These are phyloP conservation scores for Fusarium nisikadoi DNA, from an alignment of 2,329 filamentous ascomycete genomes.

Conservation along the genomic window DNA sequence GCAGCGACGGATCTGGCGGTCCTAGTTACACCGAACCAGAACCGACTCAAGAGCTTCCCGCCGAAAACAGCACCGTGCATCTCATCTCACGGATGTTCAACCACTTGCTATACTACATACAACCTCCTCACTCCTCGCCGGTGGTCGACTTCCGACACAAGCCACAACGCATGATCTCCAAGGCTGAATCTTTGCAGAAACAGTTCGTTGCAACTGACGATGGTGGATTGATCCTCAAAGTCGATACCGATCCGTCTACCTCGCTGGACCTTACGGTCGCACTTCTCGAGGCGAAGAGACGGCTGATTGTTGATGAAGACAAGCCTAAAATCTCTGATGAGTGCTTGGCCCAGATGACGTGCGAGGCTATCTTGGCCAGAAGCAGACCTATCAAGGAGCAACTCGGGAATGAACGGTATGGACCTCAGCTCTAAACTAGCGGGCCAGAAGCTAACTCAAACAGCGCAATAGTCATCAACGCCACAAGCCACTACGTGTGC, in stretches of 20 bases:
- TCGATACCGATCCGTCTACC: too few relatives aligned
- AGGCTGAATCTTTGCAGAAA: neutral
- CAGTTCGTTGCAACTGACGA: neutral
- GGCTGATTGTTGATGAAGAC: accelerated
- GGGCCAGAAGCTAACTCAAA: neutral
- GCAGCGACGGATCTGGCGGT: neutral
- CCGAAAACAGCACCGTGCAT: neutral
- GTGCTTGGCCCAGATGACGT: neutral
- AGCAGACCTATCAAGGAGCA: accelerated
- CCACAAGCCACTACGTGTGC: neutral
- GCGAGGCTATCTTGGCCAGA: neutral
- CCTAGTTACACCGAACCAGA: neutral
- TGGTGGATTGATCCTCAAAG: neutral
- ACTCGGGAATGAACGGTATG: neutral
- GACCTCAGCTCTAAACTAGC: too few relatives aligned
- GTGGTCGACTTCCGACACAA: neutral
- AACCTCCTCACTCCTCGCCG: neutral
- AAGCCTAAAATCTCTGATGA: neutral
- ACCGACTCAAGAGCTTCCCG: too few relatives aligned
- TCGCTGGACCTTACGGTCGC: neutral
- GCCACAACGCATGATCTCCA: neutral
- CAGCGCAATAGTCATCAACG: neutral
- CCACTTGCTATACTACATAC: neutral
- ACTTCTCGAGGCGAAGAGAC: neutral
- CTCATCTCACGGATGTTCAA: neutral